These are phyloP conservation scores for Pyricularia pennisetigena DNA, from an alignment of 2,329 filamentous ascomycete species.

Conservation along the genomic window DNA sequence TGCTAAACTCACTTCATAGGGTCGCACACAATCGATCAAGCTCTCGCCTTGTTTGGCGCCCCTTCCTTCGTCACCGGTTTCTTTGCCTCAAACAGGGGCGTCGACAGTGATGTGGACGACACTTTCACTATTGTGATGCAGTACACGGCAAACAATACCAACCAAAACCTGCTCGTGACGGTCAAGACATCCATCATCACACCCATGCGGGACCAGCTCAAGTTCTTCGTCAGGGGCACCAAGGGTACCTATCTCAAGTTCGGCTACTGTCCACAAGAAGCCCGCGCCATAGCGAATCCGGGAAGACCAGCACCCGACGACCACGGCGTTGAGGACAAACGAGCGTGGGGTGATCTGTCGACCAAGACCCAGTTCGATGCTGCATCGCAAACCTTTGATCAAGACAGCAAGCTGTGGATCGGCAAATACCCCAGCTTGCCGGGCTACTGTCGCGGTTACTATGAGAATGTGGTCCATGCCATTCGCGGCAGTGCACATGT, in stretches of 20 bases:
- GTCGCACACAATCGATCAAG: constrained; percentile 53
- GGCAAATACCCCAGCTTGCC: constrained; percentile 26
- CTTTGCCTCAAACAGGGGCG: constrained; percentile 39
- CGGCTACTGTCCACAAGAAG: constrained; percentile 24
- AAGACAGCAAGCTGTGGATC: constrained; percentile 19
- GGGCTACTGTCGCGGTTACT: constrained; percentile 28
- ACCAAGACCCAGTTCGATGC: constrained; percentile 24
- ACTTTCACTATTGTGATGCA: constrained; percentile 48
- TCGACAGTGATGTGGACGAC: constrained; percentile 32
- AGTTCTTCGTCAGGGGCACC: constrained; percentile 47
- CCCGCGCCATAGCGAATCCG: constrained; percentile 12
- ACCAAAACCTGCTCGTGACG: constrained; percentile 41
- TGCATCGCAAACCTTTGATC: constrained; percentile 17
- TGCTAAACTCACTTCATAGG: constrained; percentile 19
- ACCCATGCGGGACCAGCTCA: constrained; percentile 47
- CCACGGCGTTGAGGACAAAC: constrained; percentile 24
- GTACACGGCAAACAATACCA: constrained; percentile 29
- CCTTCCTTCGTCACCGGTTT: constrained; percentile 48
- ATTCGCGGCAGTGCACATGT: constrained; percentile 26
- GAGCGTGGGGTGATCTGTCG: constrained; percentile 24
- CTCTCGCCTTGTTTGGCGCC: constrained; percentile 44
- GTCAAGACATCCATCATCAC: constrained; percentile 51
- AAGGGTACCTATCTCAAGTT: constrained; percentile 37
- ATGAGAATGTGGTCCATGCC: constrained; percentile 28
- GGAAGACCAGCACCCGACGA: constrained; percentile 9